A percentile compares a stretch with the other conserved stretches of the same genome.
Evolutionary conservation across 2,329 filamentous ascomycete species (phyloP).

Genomic region (Aspergillus sclerotialis): DNA sequence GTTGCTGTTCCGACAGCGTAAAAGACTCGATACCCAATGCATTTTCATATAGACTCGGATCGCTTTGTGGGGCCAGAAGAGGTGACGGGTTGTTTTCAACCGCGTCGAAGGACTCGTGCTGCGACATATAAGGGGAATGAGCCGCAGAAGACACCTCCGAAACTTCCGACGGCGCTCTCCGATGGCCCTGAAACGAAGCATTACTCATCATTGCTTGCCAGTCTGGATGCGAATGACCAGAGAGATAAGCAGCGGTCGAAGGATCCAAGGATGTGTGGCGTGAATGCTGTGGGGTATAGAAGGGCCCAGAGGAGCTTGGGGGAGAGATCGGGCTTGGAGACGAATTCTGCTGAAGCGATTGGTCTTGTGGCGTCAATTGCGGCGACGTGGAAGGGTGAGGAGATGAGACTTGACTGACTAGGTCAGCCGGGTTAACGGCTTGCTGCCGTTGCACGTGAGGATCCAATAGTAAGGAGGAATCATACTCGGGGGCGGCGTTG

Average conservation of each 20-base stretch:
- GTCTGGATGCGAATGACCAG: conserved; percentile 45
- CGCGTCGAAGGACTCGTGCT: conserved; percentile 72
- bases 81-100: conserved; percentile 69
- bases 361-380: conserved; percentile 49
- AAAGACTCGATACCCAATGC: conserved; percentile 72
- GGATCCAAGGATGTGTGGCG: conserved; percentile 57
- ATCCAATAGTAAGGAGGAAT: conserved; percentile 34
- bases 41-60: conserved; percentile 67
- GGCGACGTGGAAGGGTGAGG: conserved; percentile 50
- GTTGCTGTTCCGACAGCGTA: conserved; percentile 62
- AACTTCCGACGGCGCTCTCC: conserved; percentile 80
- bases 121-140: conserved; percentile 73
- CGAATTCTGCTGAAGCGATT: conserved; percentile 44
- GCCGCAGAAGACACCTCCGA: conserved; percentile 83
- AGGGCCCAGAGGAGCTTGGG: conserved; percentile 45
- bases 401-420: conserved; percentile 40
- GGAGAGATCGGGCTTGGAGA: conserved; percentile 50
- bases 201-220: conserved; percentile 52
- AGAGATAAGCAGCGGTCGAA: conserved; percentile 51
- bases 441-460: conserved; percentile 34
- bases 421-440: conserved; percentile 40
- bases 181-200: conserved; percentile 67
- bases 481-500: conserved; percentile 26
- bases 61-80: conserved; percentile 64
- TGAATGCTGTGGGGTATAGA: conserved; percentile 50